These are phyloP conservation scores for Citropsis articulata DNA, from an alignment of 345 rosid genomes.

Conservation along the genomic window DNA sequence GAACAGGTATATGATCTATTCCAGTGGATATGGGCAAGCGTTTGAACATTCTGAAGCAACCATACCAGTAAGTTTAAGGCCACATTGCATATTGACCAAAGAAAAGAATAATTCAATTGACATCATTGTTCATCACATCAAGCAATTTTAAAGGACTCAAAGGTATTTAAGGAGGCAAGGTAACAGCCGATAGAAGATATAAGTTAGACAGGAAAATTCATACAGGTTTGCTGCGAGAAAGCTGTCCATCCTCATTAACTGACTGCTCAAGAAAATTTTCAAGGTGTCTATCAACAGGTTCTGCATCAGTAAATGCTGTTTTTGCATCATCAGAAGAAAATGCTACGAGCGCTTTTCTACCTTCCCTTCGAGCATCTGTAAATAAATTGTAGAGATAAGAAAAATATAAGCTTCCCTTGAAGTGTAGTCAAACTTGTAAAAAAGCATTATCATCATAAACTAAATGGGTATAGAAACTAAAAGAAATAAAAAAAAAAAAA, in stretches of 20 bases:
- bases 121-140: neutral
- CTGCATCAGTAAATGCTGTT: slow-evolving; percentile 29
- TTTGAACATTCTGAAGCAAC: neutral
- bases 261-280: slow-evolving; percentile 38
- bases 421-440: neutral
- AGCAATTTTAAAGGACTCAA: neutral
- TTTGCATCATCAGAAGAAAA: slow-evolving; percentile 64
- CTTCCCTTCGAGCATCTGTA: slow-evolving; percentile 92
- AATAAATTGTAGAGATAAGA: slow-evolving; percentile 9
- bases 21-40: neutral
- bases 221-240: slow-evolving; percentile 72
- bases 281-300: slow-evolving; percentile 35
- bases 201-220: slow-evolving; percentile 35
- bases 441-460: neutral
- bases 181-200: neutral
- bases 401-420: neutral
- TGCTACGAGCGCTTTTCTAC: slow-evolving; percentile 92
- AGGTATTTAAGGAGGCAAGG: neutral
- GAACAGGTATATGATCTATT: neutral
- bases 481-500: too few relatives aligned
- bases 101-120: neutral
- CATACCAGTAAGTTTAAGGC: neutral
- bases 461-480: neutral
- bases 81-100: slow-evolving; percentile 1
- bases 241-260: slow-evolving; percentile 36